Percentiles rank a stretch among this genome's conserved stretches.
Conservation (phyloP, 495 filamentous ascomycete genomes). For the Umbilicaria muhlenbergii region DNA sequence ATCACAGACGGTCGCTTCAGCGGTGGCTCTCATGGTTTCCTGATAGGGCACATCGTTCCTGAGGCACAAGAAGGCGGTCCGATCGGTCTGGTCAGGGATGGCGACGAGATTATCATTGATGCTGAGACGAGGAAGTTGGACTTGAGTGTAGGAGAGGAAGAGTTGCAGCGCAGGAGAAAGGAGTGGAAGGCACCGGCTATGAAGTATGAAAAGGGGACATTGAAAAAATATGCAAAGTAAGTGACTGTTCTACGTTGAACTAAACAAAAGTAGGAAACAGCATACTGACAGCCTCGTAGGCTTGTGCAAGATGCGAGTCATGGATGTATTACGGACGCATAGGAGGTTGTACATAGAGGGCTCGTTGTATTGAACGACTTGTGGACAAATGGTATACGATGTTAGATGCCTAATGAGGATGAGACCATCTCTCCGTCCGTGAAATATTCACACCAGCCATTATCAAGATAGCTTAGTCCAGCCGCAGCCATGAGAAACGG, state of each 20-base stretch:
- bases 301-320: slow-evolving; percentile 60
- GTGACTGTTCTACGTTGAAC: slow-evolving; percentile 4
- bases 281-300: slow-evolving; percentile 1
- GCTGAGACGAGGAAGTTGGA: slow-evolving; percentile 36
- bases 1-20: slow-evolving; percentile 42
- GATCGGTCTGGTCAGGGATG: slow-evolving; percentile 34
- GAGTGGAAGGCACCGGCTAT: slow-evolving; percentile 49
- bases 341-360: too few species aligned
- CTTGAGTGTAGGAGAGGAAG: slow-evolving; percentile 36
- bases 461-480: too few species aligned
- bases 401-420: too few species aligned
- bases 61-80: slow-evolving; percentile 47
- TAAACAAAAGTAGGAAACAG: not conserved
- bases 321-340: slow-evolving; percentile 60
- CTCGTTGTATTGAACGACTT: too few species aligned
- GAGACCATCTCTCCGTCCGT: too few species aligned
- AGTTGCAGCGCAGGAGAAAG: slow-evolving; percentile 47
- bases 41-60: slow-evolving; percentile 40
- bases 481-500: too few species aligned
- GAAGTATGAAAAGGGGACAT: slow-evolving; percentile 55
- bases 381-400: too few species aligned
- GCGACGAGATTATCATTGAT: slow-evolving; percentile 40
- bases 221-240: slow-evolving; percentile 57
- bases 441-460: too few species aligned
- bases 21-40: slow-evolving; percentile 48